Conservation (phyloP, 1,284 basidiomycete genomes). For the Malassezia pachydermatis region DNA sequence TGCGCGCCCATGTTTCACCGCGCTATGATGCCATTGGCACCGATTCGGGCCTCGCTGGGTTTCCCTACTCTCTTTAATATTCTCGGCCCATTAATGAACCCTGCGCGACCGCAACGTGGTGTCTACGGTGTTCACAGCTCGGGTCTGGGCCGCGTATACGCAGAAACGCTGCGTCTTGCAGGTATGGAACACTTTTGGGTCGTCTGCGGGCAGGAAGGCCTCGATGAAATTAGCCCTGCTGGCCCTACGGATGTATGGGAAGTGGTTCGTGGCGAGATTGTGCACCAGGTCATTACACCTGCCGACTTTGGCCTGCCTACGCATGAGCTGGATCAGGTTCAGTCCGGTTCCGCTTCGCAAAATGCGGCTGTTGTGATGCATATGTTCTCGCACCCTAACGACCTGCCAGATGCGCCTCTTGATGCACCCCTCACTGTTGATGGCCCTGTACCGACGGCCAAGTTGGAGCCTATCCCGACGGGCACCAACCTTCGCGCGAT, state of each 20-base stretch:
- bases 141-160: slow-evolving; percentile 75
- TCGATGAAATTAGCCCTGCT: slow-evolving; percentile 81
- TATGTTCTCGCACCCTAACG: slow-evolving; percentile 19
- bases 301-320: slow-evolving; percentile 32
- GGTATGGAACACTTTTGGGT: slow-evolving; percentile 73
- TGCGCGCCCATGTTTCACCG: slow-evolving; percentile 90
- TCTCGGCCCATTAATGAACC: slow-evolving; percentile 88
- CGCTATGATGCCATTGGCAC: slow-evolving; percentile 68
- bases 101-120: slow-evolving; percentile 68
- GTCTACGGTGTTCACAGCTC: slow-evolving; percentile 77
- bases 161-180: slow-evolving; percentile 57
- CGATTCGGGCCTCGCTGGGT: slow-evolving; percentile 72
- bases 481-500: slow-evolving; percentile 29
- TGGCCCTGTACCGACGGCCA: background rate
- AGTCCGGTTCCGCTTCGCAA: slow-evolving; percentile 25
- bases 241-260: slow-evolving; percentile 67
- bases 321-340: slow-evolving; percentile 36
- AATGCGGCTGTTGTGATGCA: slow-evolving; percentile 39
- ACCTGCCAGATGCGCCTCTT: slow-evolving; percentile 4
- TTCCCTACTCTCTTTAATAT: slow-evolving; percentile 97
- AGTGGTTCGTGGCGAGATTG: slow-evolving; percentile 24
- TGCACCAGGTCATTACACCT: slow-evolving; percentile 30
- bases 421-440: slow-evolving; percentile 1
- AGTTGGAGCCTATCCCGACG: slow-evolving; percentile 29
- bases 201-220: slow-evolving; percentile 79